These are phyloP conservation scores for Talaromyces ruber DNA, from an alignment of 495 filamentous ascomycete species.

Conservation along the genomic window DNA sequence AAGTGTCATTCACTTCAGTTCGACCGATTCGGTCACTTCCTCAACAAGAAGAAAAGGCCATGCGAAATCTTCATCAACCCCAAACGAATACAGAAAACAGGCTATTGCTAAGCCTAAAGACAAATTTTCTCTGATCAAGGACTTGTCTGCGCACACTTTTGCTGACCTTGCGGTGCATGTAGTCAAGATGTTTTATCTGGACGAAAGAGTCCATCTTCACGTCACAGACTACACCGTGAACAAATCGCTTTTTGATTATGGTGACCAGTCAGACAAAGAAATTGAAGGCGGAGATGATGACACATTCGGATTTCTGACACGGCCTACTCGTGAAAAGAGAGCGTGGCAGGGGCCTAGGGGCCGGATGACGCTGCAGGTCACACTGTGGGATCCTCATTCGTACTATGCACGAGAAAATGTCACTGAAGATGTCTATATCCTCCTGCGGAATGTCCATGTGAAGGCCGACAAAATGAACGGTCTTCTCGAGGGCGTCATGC, in stretches of 20 bases:
- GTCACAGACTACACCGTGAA: conserved; percentile 84
- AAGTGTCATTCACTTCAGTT: conserved; percentile 6
- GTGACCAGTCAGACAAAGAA: conserved; percentile 23
- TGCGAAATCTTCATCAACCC: conserved; percentile 2
- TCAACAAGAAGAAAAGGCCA: not conserved
- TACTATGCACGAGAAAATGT: conserved; percentile 45
- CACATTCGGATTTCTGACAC: conserved; percentile 30
- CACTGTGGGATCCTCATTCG: conserved; percentile 64
- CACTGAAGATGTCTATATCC: conserved; percentile 49
- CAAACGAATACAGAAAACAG: not conserved
- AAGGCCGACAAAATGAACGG: conserved; percentile 41
- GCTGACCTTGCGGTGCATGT: conserved; percentile 73
- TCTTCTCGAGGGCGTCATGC: conserved; percentile 65
- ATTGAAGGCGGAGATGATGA: conserved; percentile 39
- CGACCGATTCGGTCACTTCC: conserved; percentile 8
- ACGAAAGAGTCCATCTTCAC: conserved; percentile 53
- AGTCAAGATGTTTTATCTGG: conserved; percentile 49
- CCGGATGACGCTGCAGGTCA: conserved; percentile 62
- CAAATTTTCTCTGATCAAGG: conserved; percentile 59
- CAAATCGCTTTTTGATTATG: conserved; percentile 47
- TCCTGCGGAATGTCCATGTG: conserved; percentile 63
- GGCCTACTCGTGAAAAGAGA: conserved; percentile 11
- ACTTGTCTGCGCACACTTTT: conserved; percentile 47
- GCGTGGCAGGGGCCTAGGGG: conserved; percentile 78
- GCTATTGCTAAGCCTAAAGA: conserved; percentile 10